Evolutionary conservation across 768 basidiomycete genomes (phyloP).

Genomic region (Psilocybe sp.): DNA sequence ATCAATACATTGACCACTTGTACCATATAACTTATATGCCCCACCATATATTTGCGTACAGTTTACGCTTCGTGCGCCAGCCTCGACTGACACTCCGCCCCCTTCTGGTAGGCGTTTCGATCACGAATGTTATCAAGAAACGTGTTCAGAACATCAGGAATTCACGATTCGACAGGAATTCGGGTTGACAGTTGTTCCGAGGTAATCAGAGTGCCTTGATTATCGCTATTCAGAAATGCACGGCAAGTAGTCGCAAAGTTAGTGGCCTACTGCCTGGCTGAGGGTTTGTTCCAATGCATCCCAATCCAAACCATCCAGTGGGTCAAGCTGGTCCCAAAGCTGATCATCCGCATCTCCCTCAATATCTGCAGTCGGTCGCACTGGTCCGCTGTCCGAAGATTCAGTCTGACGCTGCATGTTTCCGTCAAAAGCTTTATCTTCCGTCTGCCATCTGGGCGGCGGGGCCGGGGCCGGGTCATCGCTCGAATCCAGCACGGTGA

Average conservation of each 20-base stretch:
- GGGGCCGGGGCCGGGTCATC: constrained; percentile 5
- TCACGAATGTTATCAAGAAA: neutral
- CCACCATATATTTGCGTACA: no score
- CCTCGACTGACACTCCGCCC: no score
- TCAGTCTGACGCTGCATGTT: neutral
- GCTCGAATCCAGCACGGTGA: constrained; percentile 24
- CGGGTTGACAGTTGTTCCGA: no score
- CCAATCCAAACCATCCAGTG: constrained; percentile 36
- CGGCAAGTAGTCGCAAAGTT: neutral
- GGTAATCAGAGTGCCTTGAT: no score
- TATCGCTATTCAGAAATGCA: no score
- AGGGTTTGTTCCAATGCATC: constrained; percentile 24
- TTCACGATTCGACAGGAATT: no score
- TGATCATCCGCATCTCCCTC: constrained; percentile 25
- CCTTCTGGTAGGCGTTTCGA: constrained; percentile 5
- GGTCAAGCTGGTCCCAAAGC: constrained; percentile 45
- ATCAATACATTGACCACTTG: no score
- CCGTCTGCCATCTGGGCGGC: neutral
- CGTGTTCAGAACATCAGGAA: no score
- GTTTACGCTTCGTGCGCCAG: constrained; percentile 4
- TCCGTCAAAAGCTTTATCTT: constrained; percentile 2
- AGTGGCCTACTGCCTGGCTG: constrained; percentile 12
- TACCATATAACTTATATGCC: no score
- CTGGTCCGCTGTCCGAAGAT: no score
- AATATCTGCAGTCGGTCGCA: neutral